Evolutionary conservation across 1,284 basidiomycete genomes (phyloP), one percentile per base, ranked within the genome.

Genomic region (Boletus holoroseus): DNA sequence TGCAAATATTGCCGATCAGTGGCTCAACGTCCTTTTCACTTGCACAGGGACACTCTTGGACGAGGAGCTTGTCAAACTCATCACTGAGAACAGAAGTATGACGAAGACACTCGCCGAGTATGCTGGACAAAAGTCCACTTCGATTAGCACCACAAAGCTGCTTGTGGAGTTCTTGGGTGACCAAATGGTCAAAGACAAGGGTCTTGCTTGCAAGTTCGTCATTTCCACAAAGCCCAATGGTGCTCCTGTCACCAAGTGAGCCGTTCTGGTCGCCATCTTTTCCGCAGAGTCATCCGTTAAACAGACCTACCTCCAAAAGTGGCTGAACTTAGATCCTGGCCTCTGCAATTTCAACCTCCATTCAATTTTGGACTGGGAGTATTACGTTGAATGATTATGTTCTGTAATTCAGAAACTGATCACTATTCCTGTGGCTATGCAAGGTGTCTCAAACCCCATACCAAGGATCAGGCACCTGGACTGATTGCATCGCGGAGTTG

Each of bases 141-240:
- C 94, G 0, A 99, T 99, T 72, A 94, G 90, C 56, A 99, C 96
- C 0, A 96, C 96, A 2, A 85, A 82, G 56, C 87, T 96, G 56
- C 76, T 99, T 8, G 94, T 96, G 3, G 96, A 99, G 70, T 99
- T 99, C 73, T 73, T 99, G 49, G 96, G 96, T 24, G 87, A 94
- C 62, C 92, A 96, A 65, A 99, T 99, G 94, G 94, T 98, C 62
- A 98, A 98, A 71, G 95, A 99, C 75, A 99, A 98, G 68, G 96
- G 96, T 50, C 82, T 99, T 12, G 92, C 96, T 1, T 99, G 96
- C 79, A 95, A 95, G 63, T 99, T 99, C 70, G 94, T 99, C 75
- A 96, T 99, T 62, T 98, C 95, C 22, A 88, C 88, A 20, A 92
- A 91, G 64, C 96, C 96, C 2, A 76, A 83, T 39, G 94, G 94